Conservation (phyloP, 2,329 filamentous ascomycete genomes). For the Dactylellina sp. region DNA sequence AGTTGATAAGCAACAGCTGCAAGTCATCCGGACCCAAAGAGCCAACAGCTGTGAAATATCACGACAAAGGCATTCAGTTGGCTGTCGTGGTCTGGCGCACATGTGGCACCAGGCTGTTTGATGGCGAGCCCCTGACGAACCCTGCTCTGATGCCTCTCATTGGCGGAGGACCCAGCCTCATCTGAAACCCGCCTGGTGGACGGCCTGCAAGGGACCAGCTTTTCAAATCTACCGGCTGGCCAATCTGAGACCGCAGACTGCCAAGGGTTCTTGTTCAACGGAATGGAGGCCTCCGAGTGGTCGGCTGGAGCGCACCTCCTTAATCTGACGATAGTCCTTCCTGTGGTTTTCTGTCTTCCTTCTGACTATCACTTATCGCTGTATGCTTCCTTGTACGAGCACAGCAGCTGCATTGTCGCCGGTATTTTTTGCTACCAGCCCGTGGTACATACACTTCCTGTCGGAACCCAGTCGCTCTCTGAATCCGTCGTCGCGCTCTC, state of each 20-base stretch:
- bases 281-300: conserved; percentile 43
- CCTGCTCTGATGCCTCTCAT: conserved; percentile 12
- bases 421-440: conserved; percentile 4
- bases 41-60: too few relatives aligned
- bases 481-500: not conserved
- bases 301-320: conserved; percentile 30
- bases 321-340: conserved; percentile 36
- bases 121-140: conserved; percentile 26
- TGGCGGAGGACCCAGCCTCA: conserved; percentile 9
- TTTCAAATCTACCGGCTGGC: conserved; percentile 34
- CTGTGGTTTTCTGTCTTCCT: conserved; percentile 21
- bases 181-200: conserved; percentile 28
- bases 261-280: not conserved
- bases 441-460: conserved; percentile 10
- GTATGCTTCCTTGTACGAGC: too few relatives aligned
- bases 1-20: conserved; percentile 22
- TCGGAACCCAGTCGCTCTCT: conserved; percentile 22
- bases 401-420: conserved; percentile 27
- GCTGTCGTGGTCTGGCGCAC: conserved; percentile 13
- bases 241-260: conserved; percentile 21
- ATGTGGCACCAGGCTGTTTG: conserved; percentile 47
- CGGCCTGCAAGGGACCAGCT: conserved; percentile 46
- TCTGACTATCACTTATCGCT: conserved; percentile 31
- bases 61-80: not conserved
- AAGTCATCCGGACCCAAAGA: not conserved